phyloP scores from a whole-genome alignment of 257 asterid species.

The Nicotiana benthamiana region DNA sequence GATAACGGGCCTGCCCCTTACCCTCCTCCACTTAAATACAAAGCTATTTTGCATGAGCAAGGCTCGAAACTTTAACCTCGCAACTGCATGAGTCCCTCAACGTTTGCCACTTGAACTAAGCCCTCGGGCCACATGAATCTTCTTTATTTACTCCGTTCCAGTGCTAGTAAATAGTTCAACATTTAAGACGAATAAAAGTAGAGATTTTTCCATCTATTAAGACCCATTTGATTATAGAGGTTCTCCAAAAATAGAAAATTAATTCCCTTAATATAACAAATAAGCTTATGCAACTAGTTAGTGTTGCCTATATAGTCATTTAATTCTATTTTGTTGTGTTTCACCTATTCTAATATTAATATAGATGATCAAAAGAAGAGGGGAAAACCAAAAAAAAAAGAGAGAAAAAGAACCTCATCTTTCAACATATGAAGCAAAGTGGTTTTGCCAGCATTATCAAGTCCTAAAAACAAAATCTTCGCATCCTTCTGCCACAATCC shows the following conservation, averaged over 20 bases:
- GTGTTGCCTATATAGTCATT: not conserved
- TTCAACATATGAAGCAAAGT: constrained; percentile 47
- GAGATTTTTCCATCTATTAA: not conserved
- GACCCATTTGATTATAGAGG: not conserved
- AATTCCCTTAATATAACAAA: not conserved
- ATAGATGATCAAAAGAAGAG: not conserved
- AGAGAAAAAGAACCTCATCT: constrained; percentile 26
- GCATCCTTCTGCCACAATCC: constrained; percentile 43
- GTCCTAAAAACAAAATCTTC: constrained; percentile 44
- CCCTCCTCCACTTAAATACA: no score
- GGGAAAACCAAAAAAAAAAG: not conserved
- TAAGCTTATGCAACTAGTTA: not conserved
- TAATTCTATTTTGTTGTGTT: not conserved
- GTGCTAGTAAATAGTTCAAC: not conserved
- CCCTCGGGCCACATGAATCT: no score
- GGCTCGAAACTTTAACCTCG: no score
- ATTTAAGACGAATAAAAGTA: not conserved
- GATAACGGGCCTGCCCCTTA: no score
- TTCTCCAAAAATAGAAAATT: not conserved
- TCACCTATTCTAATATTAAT: not conserved
- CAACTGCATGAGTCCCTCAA: no score
- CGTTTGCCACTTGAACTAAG: no score
- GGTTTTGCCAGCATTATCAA: constrained; percentile 49
- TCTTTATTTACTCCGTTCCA: no score
- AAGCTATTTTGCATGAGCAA: no score